Evolutionary conservation across 768 basidiomycete species (phyloP), one percentile per base, ranked within the genome.

Genomic region (Royoungia palumana): DNA sequence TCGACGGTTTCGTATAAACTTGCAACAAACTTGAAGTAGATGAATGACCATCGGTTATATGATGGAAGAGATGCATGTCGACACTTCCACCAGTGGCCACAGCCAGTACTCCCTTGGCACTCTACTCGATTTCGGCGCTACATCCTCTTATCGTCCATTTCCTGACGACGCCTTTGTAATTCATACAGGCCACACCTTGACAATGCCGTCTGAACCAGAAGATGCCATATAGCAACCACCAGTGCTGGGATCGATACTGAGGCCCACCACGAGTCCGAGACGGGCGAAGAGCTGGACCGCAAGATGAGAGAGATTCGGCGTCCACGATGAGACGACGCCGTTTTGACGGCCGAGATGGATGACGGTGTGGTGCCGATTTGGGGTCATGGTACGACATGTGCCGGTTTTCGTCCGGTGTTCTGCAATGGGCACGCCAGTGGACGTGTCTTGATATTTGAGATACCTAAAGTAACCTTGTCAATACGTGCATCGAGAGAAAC

Each of bases 101-200:
- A 0, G 84, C 86, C 53, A 99, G 68, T 50, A 82, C 78, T 2
- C 95, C 96, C 60, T 82, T 83, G 54, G 83, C 82, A 58, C 92
- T 94, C 87, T 89, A 99, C 36, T 87, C 83, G 6, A 93, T 54
- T 48, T 85, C 86, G 0, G 82, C 80, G 3, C 77, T 68, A 1
- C 81, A 82, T 7, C 87, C 83, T 46, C 90, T 73, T 30, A 87
- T 74, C 9, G 67, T 72, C 92, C 94, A 88, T 67, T 85, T 78
- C 49, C 91, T 75, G 30, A n/a, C 80, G 4, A 84, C 81, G 7
- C 89, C 87, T 55, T 88, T 92, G 94, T 94, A 97, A 72, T 93
- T 96, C 48, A 96, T 72, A 61, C 88, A 91, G 69, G 98, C 96
- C 96, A 99, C 2, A 98, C 76, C 61, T 97, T 98, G 43, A 98